Percentiles rank a stretch among this genome's conserved stretches.
These are phyloP conservation scores for Nannochloropsis gaditana DNA, from an alignment of 108 stramenopile genomes.

Conservation along the genomic window DNA sequence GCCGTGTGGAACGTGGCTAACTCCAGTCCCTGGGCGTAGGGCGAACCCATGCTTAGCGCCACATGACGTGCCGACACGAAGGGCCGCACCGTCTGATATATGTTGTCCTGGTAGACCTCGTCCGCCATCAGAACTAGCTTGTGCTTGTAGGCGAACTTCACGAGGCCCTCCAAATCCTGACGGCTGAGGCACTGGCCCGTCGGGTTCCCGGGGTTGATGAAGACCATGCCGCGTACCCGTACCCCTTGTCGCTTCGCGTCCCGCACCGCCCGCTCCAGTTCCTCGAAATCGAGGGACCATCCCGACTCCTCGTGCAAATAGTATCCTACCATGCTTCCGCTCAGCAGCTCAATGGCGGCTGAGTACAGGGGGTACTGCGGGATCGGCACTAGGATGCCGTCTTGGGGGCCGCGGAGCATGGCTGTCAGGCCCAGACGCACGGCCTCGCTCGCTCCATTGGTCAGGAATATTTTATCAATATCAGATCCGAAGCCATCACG, in stretches of 20 bases:
- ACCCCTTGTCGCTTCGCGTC: constrained; percentile 63
- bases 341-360: constrained; percentile 68
- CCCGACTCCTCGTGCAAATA: constrained; percentile 67
- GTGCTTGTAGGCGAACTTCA: constrained; percentile 67
- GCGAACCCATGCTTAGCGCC: constrained; percentile 40
- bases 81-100: constrained; percentile 67
- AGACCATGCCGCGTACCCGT: constrained; percentile 63
- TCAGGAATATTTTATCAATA: constrained; percentile 78
- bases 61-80: constrained; percentile 64
- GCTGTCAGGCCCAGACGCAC: constrained; percentile 64
- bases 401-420: constrained; percentile 65
- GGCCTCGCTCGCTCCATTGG: constrained; percentile 83
- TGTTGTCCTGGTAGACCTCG: constrained; percentile 94
- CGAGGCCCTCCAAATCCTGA: constrained; percentile 66
- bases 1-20: constrained; percentile 84
- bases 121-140: constrained; percentile 77
- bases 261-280: constrained; percentile 64
- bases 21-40: constrained; percentile 58
- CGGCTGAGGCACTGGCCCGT: constrained; percentile 76
- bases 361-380: constrained; percentile 95
- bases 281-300: constrained; percentile 70
- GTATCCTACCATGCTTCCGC: constrained; percentile 78
- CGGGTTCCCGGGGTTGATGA: constrained; percentile 96
- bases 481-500: constrained; percentile 69
- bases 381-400: constrained; percentile 87